Evolutionary conservation across 805 yeast species (phyloP), one percentile per base, ranked within the genome.

Genomic region (Lipomyces kockii): DNA sequence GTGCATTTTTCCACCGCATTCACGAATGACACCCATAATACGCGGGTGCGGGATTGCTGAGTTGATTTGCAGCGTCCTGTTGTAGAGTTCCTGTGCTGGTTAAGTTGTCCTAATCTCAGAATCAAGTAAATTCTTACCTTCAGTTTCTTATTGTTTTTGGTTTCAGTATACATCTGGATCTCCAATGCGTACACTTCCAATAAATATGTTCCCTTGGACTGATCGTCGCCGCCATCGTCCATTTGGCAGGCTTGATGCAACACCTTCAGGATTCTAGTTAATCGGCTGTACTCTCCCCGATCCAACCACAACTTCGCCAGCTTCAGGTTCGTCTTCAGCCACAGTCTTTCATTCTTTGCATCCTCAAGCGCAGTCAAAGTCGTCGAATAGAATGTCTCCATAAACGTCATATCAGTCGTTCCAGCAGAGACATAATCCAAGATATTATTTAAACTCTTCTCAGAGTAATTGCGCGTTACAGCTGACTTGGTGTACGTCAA

Each of bases 31-130:
- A 1, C 94, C 97, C 76, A 87, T 80, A 34, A 89, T 86, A 59
- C 84, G 81, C 0, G 96, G 92, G 74, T 91, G 96, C 0, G 92
- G 89, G 2, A 89, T 87, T 25, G 91, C 89, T 0, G 87, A 80
- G 7, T 84, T 83, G 25, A 87, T 79, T 5, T 76, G 70, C n/a
- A 79, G 70, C 0, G 88, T 81, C 67, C 84, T 79, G 34, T 80
- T 77, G 70, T 89, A 86, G 25, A 87, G 79, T 60, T 82, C 79
- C 62, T 81, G 81, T 29, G 8, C 20, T 32, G 17, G 57, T 60
- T 60, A 60, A 29, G 2, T 17, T 14, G 25, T 17, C 7, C 22
- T n/a, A 25, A 37, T 9, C 27, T 17, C 46, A 43, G 35, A n/a
- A 35, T 51, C 3, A 8, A 6, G 22, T n/a, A 57, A 1, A 20